Base-by-base conservation (phyloP, 2,329 filamentous ascomycete species). In the Fusarium zealandicum region DNA sequence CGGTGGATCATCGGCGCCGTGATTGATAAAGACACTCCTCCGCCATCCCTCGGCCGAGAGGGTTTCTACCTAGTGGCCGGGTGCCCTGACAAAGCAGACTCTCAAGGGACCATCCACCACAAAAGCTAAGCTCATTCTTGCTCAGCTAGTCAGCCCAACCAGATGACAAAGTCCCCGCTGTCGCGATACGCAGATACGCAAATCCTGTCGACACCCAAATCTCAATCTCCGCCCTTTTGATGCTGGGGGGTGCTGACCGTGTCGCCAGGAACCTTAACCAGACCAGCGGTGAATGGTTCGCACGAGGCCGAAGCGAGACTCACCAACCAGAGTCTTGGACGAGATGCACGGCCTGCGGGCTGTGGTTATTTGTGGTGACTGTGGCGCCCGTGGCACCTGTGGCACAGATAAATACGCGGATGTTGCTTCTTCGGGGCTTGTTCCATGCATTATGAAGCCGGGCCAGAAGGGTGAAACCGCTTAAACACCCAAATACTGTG, bases 211-310 rank as follows among this genome's bases (percentile, higher is more conserved):
- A 20, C 17, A 20, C 14, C 10, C 31, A 18, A 32, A 13, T n/a
- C 16, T 37, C 36, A 40, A 64, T 59, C 43, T 64, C 60, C 60
- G 61, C 59, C 43, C 14, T 63, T 53, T 63, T 27, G 18, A 36
- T 46, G 59, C 33, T 48, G 47, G 30, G 25, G 25, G 37, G 38
- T 39, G 51, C 59, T 63, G 59, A 57, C 51, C 49, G 58, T 49
- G 33, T 51, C 42, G 51, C 39, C n/a, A 32, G 37, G 31, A 64
- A 61, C 46, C 53, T 61, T 63, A 64, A 63, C 60, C 57, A 64
- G 53, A 61, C 46, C 45, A 37, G 57, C 57, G 57, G 61, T 63
- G 60, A 56, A 46, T 46, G 30, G 36, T 40, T 49, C 43, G 46
- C 54, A 56, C 43, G 40, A 33, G 41, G 39, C 45, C 42, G 49